Percentiles rank a stretch among this genome's conserved stretches.
phyloP scores from a whole-genome alignment of 768 basidiomycete genomes.

The Pleurotus giganteus region DNA sequence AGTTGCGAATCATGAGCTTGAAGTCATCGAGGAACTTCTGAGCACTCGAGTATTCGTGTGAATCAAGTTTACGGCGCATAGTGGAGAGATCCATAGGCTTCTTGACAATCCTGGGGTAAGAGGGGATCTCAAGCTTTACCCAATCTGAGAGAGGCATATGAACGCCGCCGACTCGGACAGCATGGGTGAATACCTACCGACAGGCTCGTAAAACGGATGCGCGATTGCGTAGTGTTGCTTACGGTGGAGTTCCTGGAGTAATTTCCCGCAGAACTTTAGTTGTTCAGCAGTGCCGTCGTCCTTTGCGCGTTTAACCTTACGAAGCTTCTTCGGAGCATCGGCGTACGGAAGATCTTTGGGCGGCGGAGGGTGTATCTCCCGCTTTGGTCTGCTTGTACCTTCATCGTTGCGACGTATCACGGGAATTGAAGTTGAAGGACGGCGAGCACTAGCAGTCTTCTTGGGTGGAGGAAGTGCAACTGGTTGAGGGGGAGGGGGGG shows the following conservation, averaged over 20 bases:
- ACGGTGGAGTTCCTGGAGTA: slow-evolving; percentile 72
- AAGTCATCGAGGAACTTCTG: slow-evolving; percentile 87
- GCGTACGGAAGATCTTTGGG: slow-evolving; percentile 88
- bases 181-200: slow-evolving; percentile 56
- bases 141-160: slow-evolving; percentile 51
- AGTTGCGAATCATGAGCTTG: slow-evolving; percentile 93
- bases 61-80: slow-evolving; percentile 83
- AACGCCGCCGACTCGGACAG: slow-evolving; percentile 4
- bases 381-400: slow-evolving; percentile 79
- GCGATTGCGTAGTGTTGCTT: slow-evolving; percentile 76
- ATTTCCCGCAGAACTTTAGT: slow-evolving; percentile 75
- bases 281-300: slow-evolving; percentile 78
- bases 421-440: slow-evolving; percentile 79
- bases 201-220: slow-evolving; percentile 89
- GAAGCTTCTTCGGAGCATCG: slow-evolving; percentile 68
- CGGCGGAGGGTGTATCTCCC: slow-evolving; percentile 95
- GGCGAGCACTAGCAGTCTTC: slow-evolving; percentile 49
- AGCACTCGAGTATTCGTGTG: slow-evolving; percentile 71
- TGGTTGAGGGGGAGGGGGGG: slow-evolving; percentile 35
- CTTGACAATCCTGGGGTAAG: slow-evolving; percentile 86
- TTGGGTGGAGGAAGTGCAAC: slow-evolving; percentile 42
- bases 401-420: slow-evolving; percentile 69
- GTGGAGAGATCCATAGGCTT: slow-evolving; percentile 94
- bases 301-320: slow-evolving; percentile 58
- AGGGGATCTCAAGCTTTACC: slow-evolving; percentile 73